Evolutionary conservation across 805 yeast genomes (phyloP), one percentile per base, ranked within the genome.

Genomic region (Kodamaea jinghongensis): DNA sequence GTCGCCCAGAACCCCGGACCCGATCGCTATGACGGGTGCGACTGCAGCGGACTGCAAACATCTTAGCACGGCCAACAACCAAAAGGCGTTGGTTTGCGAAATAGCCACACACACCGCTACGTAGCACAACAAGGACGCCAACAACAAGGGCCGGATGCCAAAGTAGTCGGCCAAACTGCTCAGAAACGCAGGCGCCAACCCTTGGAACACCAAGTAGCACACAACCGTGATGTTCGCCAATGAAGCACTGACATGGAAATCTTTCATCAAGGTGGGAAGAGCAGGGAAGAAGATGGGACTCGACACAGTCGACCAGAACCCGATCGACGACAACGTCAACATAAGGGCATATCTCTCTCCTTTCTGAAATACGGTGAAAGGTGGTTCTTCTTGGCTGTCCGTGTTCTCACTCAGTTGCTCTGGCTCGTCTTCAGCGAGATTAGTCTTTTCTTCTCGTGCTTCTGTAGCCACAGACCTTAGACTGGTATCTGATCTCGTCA

Each of bases 201-300:
- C 96, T 60, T 88, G 96, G 37, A 83, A 73, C 8, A 86, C 54
- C 35, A 85, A 72, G 51, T 88, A 88, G 0, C 86, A 80, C 1
- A 88, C 89, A 23, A 89, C 83, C 0, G 93, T 78, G 13, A 85
- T 51, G 53, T 88, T 85, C 40, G 80, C 77, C 39, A 70, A 61
- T 38, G 79, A 82, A 34, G 77, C 77, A 2, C 79, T 51, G 2
- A 81, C 73, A 31, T 70, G 37, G 49, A 89, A 86, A 20, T 77
- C 61, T 1, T 55, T 46, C 38, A 79, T 76, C 8, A 89, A 61
- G 4, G 74, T 67, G 0, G 81, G 76, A 13, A 89, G 60, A 0
- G 89, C 88, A 0, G 95, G 95, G 60, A 86, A 83, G 55, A 84
- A 88, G 10, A 87, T 85, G 0, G 95, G 86, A 48, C 83, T 76